These are phyloP conservation scores for Suillus americanus DNA, from an alignment of 768 basidiomycete genomes.

Conservation along the genomic window DNA sequence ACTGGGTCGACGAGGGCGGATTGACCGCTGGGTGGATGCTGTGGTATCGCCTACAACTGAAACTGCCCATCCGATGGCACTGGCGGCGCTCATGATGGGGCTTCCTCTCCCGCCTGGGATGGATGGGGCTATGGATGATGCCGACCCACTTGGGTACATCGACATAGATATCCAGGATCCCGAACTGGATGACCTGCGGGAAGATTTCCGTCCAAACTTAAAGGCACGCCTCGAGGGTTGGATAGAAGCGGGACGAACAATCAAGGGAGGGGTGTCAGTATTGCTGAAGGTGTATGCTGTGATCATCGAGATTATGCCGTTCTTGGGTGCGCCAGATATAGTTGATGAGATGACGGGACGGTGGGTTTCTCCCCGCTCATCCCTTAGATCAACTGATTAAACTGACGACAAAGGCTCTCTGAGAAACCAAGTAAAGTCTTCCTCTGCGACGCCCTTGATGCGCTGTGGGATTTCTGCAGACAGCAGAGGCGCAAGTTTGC, in stretches of 20 bases:
- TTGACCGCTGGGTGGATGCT: constrained; percentile 53
- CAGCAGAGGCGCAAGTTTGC: constrained; percentile 39
- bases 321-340: constrained; percentile 47
- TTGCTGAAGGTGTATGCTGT: constrained; percentile 44
- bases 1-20: constrained; percentile 42
- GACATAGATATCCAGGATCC: constrained; percentile 53
- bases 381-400: background rate
- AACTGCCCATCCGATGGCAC: constrained; percentile 50
- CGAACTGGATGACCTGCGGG: constrained; percentile 58
- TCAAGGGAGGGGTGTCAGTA: constrained; percentile 40
- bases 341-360: constrained; percentile 55
- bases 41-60: constrained; percentile 39
- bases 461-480: constrained; percentile 49
- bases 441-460: constrained; percentile 51
- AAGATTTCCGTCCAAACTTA: constrained; percentile 59
- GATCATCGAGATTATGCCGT: constrained; percentile 56
- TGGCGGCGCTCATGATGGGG: constrained; percentile 68
- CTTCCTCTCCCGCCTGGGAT: constrained; percentile 40
- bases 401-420: constrained; percentile 38
- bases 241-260: constrained; percentile 37
- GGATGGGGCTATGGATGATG: constrained; percentile 37
- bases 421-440: constrained; percentile 56
- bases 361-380: constrained; percentile 32
- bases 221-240: constrained; percentile 61
- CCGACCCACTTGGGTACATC: constrained; percentile 49